Evolutionary conservation across 148 eudicot species (phyloP).

Genomic region (Selenicereus undatus): DNA sequence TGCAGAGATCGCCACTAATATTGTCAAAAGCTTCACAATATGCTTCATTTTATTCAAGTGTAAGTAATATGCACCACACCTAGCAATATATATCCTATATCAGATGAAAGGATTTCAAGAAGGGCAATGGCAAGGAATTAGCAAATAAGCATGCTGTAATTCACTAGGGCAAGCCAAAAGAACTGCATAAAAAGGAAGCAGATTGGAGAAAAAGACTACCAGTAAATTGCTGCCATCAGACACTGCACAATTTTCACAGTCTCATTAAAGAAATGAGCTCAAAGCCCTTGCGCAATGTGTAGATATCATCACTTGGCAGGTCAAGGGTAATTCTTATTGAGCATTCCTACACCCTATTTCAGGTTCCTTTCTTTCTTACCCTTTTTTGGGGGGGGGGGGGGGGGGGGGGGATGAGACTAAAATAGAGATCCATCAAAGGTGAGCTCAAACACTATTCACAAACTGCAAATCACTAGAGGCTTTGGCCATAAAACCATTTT

Average conservation of each 20-base stretch:
- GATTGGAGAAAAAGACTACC: not conserved
- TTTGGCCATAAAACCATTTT: too few relatives aligned
- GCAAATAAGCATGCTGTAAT: not conserved
- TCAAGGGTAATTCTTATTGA: not conserved
- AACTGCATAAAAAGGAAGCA: not conserved
- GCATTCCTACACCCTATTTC: too few relatives aligned
- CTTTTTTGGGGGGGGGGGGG: too few relatives aligned
- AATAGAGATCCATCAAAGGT: too few relatives aligned
- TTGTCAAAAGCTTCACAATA: constrained; percentile 69
- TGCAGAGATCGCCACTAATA: constrained; percentile 61
- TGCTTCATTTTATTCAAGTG: constrained; percentile 57
- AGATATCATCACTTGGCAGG: constrained; percentile 22
- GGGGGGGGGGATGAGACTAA: too few relatives aligned
- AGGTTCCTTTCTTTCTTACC: too few relatives aligned
- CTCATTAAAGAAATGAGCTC: constrained; percentile 17
- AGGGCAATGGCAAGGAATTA: not conserved
- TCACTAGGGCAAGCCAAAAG: not conserved
- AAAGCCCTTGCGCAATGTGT: constrained; percentile 25
- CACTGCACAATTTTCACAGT: constrained; percentile 8
- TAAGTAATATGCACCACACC: not conserved
- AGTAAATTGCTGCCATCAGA: constrained; percentile 22
- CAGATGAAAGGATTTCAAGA: not conserved
- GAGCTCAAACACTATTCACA: too few relatives aligned
- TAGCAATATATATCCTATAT: not conserved
- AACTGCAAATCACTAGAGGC: too few relatives aligned